phyloP scores from a whole-genome alignment of 2,329 filamentous ascomycete genomes.

The Xylariaceae sp. region DNA sequence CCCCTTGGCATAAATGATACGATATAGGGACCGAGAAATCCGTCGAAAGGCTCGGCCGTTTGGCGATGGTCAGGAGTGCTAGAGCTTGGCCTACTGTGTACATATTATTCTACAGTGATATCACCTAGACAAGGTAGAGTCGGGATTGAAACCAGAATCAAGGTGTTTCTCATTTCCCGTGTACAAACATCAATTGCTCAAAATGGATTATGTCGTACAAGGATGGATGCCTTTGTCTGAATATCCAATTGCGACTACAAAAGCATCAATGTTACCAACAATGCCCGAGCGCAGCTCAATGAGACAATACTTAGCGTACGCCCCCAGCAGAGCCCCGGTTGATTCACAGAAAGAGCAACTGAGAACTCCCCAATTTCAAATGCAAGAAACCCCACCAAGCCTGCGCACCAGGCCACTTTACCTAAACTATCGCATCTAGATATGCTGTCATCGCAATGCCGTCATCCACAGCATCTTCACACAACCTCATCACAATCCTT shows the following conservation, averaged over 20 bases:
- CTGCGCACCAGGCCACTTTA: conserved; percentile 13
- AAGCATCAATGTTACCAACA: background rate
- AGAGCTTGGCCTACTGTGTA: conserved; percentile 22
- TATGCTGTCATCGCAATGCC: conserved; percentile 29
- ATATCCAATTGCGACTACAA: background rate
- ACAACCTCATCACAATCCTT: conserved; percentile 39
- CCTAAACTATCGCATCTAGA: too few relatives aligned
- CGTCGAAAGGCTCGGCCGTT: conserved; percentile 9
- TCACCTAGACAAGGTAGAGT: conserved; percentile 16
- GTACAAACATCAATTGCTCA: background rate
- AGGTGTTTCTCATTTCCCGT: background rate
- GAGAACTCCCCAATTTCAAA: conserved; percentile 5
- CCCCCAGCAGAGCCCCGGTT: too few relatives aligned
- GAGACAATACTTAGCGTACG: conserved; percentile 6
- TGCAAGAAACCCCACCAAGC: conserved; percentile 25
- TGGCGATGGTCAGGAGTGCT: conserved; percentile 7
- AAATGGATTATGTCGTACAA: background rate
- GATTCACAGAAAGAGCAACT: conserved; percentile 1
- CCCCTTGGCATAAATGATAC: conserved; percentile 57
- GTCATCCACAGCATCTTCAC: conserved; percentile 34
- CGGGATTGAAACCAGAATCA: conserved; percentile 8
- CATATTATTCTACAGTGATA: conserved; percentile 23
- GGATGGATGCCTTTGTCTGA: background rate
- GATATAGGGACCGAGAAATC: background rate
- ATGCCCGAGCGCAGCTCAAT: background rate